Conservation (phyloP, 257 asterid species). For the Nicotiana attenuata region DNA sequence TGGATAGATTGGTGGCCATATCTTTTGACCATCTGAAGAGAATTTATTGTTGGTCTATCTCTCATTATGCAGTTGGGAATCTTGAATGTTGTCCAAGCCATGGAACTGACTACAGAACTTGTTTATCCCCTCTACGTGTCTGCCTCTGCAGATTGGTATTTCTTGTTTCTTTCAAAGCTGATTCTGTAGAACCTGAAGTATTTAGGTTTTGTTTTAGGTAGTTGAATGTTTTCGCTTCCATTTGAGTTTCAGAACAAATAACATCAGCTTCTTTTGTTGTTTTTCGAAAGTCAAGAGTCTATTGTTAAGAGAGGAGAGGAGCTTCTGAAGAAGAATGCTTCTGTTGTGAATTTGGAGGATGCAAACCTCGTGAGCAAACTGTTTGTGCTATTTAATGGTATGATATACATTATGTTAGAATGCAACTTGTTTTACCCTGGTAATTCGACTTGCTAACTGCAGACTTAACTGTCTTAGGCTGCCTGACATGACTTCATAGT, state of each 20-base stretch:
- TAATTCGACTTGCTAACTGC: background rate
- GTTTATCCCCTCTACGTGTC: constrained; percentile 77
- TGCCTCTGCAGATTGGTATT: constrained; percentile 83
- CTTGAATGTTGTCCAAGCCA: constrained; percentile 62
- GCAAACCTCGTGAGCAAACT: constrained; percentile 59
- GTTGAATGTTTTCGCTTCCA: background rate
- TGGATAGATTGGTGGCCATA: constrained; percentile 8
- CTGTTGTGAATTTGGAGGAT: constrained; percentile 80
- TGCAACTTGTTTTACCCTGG: background rate
- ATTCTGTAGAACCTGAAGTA: background rate
- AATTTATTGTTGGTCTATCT: constrained; percentile 6
- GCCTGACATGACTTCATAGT: background rate
- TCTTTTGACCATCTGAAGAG: constrained; percentile 4
- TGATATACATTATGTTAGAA: background rate
- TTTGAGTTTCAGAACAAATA: background rate
- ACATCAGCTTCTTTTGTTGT: constrained; percentile 16
- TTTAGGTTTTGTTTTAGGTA: background rate
- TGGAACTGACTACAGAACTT: constrained; percentile 74
- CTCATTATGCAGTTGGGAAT: constrained; percentile 63
- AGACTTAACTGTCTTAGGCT: background rate
- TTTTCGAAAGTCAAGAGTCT: constrained; percentile 64
- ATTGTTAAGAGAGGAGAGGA: constrained; percentile 82
- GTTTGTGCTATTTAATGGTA: constrained; percentile 78
- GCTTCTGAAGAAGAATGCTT: constrained; percentile 77
- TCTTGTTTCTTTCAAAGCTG: background rate